Conservation (phyloP, 192 early-diverging fungal species). For the Kappamyces sp. region DNA sequence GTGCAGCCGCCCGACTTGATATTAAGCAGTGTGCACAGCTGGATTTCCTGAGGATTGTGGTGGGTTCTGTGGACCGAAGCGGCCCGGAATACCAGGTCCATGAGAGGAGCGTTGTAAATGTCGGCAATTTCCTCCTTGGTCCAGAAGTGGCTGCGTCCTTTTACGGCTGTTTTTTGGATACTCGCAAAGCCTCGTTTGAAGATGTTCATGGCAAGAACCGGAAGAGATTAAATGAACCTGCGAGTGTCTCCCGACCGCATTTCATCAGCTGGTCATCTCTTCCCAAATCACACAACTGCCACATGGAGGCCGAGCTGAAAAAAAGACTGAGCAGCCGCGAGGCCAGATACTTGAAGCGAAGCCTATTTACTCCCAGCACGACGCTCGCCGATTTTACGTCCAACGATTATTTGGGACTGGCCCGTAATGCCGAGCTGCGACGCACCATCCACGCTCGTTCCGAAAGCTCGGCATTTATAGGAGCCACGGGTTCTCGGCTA, state of each 20-base stretch:
- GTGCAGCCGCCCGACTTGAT: slow-evolving; percentile 83
- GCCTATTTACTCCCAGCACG: too few relatives aligned
- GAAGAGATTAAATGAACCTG: too few relatives aligned
- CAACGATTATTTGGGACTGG: slow-evolving; percentile 76
- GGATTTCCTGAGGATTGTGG: slow-evolving; percentile 64
- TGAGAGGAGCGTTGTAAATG: slow-evolving; percentile 70
- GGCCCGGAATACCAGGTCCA: slow-evolving; percentile 70
- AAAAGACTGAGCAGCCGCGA: too few relatives aligned
- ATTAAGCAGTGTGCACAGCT: slow-evolving; percentile 71
- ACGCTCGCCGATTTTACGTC: slow-evolving; percentile 67
- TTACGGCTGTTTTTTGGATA: too few relatives aligned
- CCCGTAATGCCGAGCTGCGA: slow-evolving; percentile 42
- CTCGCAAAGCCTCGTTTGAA: too few relatives aligned
- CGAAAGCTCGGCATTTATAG: slow-evolving; percentile 32
- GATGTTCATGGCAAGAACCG: too few relatives aligned
- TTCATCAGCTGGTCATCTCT: too few relatives aligned
- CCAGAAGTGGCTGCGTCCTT: too few relatives aligned
- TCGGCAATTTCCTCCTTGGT: slow-evolving; percentile 61
- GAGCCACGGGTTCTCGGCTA: slow-evolving; percentile 72
- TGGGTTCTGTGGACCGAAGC: slow-evolving; percentile 67
- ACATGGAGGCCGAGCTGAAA: too few relatives aligned
- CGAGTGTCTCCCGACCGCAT: too few relatives aligned
- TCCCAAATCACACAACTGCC: too few relatives aligned
- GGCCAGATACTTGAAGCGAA: too few relatives aligned
- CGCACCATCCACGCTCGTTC: slow-evolving; percentile 48